phyloP scores from a whole-genome alignment of 2,329 filamentous ascomycete genomes.

The Colletotrichum tamarilloi region DNA sequence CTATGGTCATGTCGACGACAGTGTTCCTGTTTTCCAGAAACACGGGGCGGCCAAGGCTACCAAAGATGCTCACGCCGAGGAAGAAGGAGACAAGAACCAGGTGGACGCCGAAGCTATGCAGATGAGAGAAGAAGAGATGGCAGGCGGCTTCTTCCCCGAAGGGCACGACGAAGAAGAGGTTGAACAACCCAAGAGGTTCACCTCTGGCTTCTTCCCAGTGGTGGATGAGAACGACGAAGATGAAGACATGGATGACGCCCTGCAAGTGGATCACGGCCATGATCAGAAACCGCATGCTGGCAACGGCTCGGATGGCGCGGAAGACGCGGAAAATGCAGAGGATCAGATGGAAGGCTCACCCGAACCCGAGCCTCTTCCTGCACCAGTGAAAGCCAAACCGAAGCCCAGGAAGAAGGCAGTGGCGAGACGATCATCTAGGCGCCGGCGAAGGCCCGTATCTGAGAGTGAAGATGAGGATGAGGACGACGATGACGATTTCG shows the following conservation, averaged over 20 bases:
- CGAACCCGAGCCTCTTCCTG: constrained; percentile 6
- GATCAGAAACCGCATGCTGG: background rate
- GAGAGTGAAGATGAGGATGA: constrained; percentile 31
- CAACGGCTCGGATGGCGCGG: background rate
- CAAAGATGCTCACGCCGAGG: background rate
- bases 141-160: constrained; percentile 71
- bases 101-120: constrained; percentile 39
- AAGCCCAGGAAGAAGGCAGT: constrained; percentile 20
- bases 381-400: constrained; percentile 23
- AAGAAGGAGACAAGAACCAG: background rate
- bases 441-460: constrained; percentile 10
- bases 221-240: constrained; percentile 56
- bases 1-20: constrained; percentile 73
- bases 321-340: background rate
- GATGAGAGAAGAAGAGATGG: constrained; percentile 61
- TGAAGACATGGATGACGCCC: constrained; percentile 45
- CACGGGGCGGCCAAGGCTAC: constrained; percentile 41
- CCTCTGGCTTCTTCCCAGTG: constrained; percentile 61
- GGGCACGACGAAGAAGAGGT: constrained; percentile 62
- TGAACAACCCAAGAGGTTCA: constrained; percentile 43
- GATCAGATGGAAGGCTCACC: background rate
- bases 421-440: constrained; percentile 25
- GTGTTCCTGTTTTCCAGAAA: constrained; percentile 65
- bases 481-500: constrained; percentile 21
- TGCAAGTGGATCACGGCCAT: constrained; percentile 47